These are phyloP conservation scores for Fusarium sp. DNA, from an alignment of 2,329 filamentous ascomycete species.

Conservation along the genomic window DNA sequence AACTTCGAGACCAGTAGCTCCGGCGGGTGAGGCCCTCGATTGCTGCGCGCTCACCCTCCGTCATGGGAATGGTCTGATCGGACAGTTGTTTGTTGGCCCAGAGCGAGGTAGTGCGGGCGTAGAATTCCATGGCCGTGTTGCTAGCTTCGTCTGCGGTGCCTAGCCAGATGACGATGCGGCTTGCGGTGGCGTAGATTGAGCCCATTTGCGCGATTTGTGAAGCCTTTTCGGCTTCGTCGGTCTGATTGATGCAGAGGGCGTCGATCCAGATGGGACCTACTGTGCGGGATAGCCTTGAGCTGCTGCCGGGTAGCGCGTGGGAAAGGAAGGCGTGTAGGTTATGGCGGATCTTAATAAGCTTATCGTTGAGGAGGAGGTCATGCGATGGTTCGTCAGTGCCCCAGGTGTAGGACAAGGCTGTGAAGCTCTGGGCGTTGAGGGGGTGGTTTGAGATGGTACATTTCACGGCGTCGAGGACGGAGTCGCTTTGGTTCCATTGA, in stretches of 20 bases:
- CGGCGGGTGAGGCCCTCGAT: not conserved
- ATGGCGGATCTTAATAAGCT: not conserved
- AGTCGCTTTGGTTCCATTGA: not conserved
- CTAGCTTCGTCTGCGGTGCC: not conserved
- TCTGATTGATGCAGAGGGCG: not conserved
- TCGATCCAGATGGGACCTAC: not conserved
- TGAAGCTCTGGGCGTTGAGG: not conserved
- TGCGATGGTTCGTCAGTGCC: not conserved
- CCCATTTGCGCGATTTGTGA: not conserved
- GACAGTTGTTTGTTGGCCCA: not conserved
- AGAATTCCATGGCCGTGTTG: not conserved
- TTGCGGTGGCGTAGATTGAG: not conserved
- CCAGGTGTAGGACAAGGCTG: not conserved
- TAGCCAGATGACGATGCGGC: not conserved
- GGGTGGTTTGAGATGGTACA: not conserved
- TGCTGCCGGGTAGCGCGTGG: not conserved
- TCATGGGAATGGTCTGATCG: not conserved
- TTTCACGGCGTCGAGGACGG: not conserved
- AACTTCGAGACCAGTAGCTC: not conserved
- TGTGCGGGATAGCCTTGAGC: not conserved
- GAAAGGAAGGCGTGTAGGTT: not conserved
- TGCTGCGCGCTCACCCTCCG: not conserved
- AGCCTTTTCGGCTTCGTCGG: not conserved
- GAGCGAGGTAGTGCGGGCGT: not conserved
- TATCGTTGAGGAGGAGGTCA: not conserved